phyloP scores from a whole-genome alignment of 2,329 filamentous ascomycete species.

The Cercospora sp. region DNA sequence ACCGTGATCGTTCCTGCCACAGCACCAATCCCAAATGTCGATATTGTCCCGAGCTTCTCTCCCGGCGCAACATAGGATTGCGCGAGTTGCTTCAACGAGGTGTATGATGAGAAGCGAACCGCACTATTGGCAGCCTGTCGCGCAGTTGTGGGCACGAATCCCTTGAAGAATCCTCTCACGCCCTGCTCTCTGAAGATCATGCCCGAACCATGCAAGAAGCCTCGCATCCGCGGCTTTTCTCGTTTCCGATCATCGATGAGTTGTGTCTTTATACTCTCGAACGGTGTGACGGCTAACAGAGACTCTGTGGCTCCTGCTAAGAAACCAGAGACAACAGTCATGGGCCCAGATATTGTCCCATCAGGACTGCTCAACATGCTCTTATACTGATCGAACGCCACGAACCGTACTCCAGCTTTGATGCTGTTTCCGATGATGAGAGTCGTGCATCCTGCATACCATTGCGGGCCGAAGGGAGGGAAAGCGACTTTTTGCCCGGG shows the following conservation, averaged over 20 bases:
- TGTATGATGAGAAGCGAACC: constrained; percentile 91
- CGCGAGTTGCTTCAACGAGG: constrained; percentile 83
- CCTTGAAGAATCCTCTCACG: constrained; percentile 90
- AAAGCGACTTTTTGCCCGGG: constrained; percentile 86
- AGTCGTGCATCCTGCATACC: constrained; percentile 98
- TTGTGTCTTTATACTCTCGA: constrained; percentile 97
- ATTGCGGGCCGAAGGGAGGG: constrained; percentile 89
- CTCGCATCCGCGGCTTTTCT: constrained; percentile 79
- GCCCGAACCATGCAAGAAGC: constrained; percentile 85
- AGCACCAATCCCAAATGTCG: constrained; percentile 89
- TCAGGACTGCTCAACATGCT: constrained; percentile 74
- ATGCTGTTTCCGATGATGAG: constrained; percentile 94
- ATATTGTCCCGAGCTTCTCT: constrained; percentile 84
- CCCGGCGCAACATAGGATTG: constrained; percentile 91
- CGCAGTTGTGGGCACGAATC: constrained; percentile 91
- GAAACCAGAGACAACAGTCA: constrained; percentile 90
- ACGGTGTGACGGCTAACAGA: constrained; percentile 88
- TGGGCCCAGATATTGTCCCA: constrained; percentile 85
- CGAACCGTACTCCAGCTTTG: constrained; percentile 94
- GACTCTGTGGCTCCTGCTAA: constrained; percentile 94
- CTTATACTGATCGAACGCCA: constrained; percentile 96
- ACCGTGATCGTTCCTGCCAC: constrained; percentile 90
- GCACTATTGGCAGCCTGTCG: constrained; percentile 94
- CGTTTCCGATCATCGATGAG: constrained; percentile 95
- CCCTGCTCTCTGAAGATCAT: constrained; percentile 88